phyloP scores from a whole-genome alignment of 2,329 filamentous ascomycete genomes.

The Phialocephala sp. region DNA sequence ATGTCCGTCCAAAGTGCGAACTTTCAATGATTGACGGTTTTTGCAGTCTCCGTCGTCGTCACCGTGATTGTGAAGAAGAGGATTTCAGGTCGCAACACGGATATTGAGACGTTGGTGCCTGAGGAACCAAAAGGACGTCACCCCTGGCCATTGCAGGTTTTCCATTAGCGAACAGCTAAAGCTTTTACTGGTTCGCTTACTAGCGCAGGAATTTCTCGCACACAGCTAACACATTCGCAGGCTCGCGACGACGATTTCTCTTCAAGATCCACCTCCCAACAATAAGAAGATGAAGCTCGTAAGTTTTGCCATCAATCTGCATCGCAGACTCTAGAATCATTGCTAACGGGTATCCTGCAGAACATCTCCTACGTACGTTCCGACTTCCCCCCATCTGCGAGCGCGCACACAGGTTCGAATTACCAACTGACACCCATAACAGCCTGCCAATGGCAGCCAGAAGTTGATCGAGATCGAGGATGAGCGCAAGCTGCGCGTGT shows the following conservation, averaged over 20 bases:
- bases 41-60: too few relatives aligned
- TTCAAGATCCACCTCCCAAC: conserved; percentile 13
- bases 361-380: conserved; percentile 44
- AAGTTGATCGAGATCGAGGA: conserved; percentile 99
- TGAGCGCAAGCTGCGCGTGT: conserved; percentile 98
- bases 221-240: conserved; percentile 6
- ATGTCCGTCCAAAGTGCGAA: too few relatives aligned
- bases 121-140: too few relatives aligned
- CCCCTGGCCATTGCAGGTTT: too few relatives aligned
- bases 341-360: conserved; percentile 37
- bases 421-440: conserved; percentile 32
- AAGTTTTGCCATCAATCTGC: conserved; percentile 26
- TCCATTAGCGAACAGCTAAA: too few relatives aligned
- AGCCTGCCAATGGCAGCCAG: conserved; percentile 97
- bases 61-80: too few relatives aligned
- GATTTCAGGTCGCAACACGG: too few relatives aligned
- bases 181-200: conserved; percentile 7
- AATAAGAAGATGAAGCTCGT: conserved; percentile 41
- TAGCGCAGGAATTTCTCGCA: background rate
- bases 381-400: conserved; percentile 13
- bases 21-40: too few relatives aligned
- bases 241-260: background rate
- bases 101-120: too few relatives aligned
- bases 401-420: conserved; percentile 10
- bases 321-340: conserved; percentile 11